Conservation (phyloP, 805 yeast species). For the Danielozyma ontarioensis region DNA sequence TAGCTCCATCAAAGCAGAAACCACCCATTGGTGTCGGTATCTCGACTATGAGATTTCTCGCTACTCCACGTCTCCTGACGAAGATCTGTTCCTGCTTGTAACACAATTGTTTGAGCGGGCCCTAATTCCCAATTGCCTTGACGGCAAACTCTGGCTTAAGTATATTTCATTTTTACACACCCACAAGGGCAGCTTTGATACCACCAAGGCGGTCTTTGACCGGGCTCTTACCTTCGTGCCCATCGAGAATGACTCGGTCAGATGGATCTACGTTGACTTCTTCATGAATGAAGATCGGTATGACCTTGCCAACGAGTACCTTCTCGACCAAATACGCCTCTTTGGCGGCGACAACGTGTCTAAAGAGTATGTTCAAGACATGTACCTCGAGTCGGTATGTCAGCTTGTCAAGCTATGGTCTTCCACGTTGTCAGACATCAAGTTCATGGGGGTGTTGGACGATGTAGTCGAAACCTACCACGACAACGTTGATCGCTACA, state of each 20-base stretch:
- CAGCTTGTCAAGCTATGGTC: slow-evolving; percentile 8
- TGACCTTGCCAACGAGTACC: slow-evolving; percentile 21
- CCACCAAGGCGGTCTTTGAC: slow-evolving; percentile 41
- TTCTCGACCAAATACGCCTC: slow-evolving; percentile 19
- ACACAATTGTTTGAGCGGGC: slow-evolving; percentile 64
- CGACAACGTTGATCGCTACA: slow-evolving; percentile 11
- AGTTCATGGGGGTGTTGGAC: slow-evolving; percentile 14
- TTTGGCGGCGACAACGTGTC: slow-evolving; percentile 14
- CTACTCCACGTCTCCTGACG: background rate
- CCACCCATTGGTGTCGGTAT: slow-evolving; percentile 58
- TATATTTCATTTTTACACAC: slow-evolving; percentile 52
- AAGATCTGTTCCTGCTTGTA: slow-evolving; percentile 13
- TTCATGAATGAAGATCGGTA: slow-evolving; percentile 12
- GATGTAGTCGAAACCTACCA: slow-evolving; percentile 13
- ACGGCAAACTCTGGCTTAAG: slow-evolving; percentile 62
- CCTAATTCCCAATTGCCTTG: slow-evolving; percentile 59
- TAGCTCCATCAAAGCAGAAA: slow-evolving; percentile 36
- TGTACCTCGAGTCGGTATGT: slow-evolving; percentile 12
- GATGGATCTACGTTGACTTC: slow-evolving; percentile 22
- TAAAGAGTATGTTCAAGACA: slow-evolving; percentile 10
- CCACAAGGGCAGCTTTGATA: slow-evolving; percentile 14
- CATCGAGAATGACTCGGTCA: slow-evolving; percentile 14
- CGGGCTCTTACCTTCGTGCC: slow-evolving; percentile 46
- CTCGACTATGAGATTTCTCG: slow-evolving; percentile 45
- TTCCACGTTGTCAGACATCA: slow-evolving; percentile 4